Evolutionary conservation across 352 stramenopile genomes (phyloP), one percentile per base, ranked within the genome.

Genomic region (Stramenopiles sp.): DNA sequence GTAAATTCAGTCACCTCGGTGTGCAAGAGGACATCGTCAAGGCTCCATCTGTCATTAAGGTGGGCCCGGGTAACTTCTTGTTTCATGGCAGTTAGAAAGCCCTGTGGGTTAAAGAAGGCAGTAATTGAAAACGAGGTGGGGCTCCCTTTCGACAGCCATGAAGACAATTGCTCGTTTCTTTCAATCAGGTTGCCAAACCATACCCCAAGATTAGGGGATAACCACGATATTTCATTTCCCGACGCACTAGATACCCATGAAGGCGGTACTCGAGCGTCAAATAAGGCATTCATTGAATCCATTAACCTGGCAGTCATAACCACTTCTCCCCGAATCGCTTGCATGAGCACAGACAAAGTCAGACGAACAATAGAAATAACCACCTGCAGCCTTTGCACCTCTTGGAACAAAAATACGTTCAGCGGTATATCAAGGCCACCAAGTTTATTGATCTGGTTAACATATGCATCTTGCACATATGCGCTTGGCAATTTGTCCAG

Each of bases 321-420:
- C 32, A 98, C 93, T 78, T 98, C 94, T 32, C 94, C 94, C 32
- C 94, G 94, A 74, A 98, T 97, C 32, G 94, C 94, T 83, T 97
- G 91, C 79, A 97, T 89, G 37, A 98, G 77, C 78, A 97, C 90
- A 76, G 89, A 86, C 1, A 98, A 84, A 82, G 92, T 97, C 75
- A 89, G 93, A 37, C 91, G 85, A 48, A 98, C 93, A 81, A 97
- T 97, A 73, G 85, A 84, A 75, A 98, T 91, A 37, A 98, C 93
- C 43, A 85, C 86, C 79, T 98, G 91, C 63, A 98, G 83, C 0
- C 93, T 87, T 81, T 98, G 91, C 75, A 98, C 97, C 80, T 98
- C 94, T 84, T 97, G 92, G 84, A 96, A 98, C 31, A 98, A 82
- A 80, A 98, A 98, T 74, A 98, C 97, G 77, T 98, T 98, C 75